Conservation (phyloP, 306 rosid species). For the Crotalaria pallida region DNA sequence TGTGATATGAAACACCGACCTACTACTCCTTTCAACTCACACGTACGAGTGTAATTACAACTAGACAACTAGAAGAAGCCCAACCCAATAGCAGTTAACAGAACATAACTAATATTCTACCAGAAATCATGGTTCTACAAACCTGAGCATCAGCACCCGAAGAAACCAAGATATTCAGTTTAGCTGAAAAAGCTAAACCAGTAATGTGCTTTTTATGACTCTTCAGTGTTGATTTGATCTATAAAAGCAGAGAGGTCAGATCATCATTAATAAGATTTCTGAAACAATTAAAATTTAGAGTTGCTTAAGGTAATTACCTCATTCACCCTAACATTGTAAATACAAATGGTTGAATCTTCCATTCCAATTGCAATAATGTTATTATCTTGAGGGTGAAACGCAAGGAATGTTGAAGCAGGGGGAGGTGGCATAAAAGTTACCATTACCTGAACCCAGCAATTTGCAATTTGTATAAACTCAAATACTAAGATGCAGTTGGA, state of each 20-base stretch:
- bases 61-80: background rate
- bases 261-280: background rate
- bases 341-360: slow-evolving; percentile 64
- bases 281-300: slow-evolving; percentile 1
- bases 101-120: background rate
- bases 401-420: slow-evolving; percentile 56
- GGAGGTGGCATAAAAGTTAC: slow-evolving; percentile 59
- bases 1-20: background rate
- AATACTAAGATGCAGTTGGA: background rate
- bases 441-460: slow-evolving; percentile 41
- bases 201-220: slow-evolving; percentile 70
- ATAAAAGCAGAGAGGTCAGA: slow-evolving; percentile 17
- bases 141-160: slow-evolving; percentile 79
- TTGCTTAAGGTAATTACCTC: slow-evolving; percentile 46
- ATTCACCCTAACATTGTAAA: slow-evolving; percentile 47
- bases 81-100: background rate
- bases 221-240: slow-evolving; percentile 60
- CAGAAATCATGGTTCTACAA: slow-evolving; percentile 13
- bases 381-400: slow-evolving; percentile 69
- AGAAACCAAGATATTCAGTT: slow-evolving; percentile 61
- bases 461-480: slow-evolving; percentile 8
- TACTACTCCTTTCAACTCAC: background rate
- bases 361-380: slow-evolving; percentile 69
- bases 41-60: background rate
- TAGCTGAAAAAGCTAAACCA: slow-evolving; percentile 72